Evolutionary conservation across 116 monocot genomes (phyloP), one percentile per base, ranked within the genome.

Genomic region (Zostera marina): DNA sequence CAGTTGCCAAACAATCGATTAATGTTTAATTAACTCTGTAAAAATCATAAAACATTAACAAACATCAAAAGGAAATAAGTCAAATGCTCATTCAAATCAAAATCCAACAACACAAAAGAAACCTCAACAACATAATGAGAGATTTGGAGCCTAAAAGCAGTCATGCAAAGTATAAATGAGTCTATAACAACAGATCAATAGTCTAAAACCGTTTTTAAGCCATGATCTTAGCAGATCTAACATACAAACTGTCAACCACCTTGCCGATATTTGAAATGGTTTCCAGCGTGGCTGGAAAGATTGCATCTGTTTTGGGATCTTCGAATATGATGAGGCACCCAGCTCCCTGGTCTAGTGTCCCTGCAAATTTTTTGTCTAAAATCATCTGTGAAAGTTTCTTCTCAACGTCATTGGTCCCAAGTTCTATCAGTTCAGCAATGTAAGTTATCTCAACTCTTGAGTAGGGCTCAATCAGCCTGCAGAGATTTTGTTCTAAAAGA

Each of bases 351-450:
- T 85, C 85, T 11, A 85, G 56, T 0, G 85, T 85, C 25, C 85
- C 85, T 10, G 85, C 85, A 61, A 85, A 85, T 63, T 85, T 85
- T 77, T 80, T 85, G 72, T 85, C 85, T 14, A 85, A 61, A 32
- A 85, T 85, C 80, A 85, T 74, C 74, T 85, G 85, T 1, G 80
- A 80, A 10, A 85, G 72, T 67, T 85, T 85, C 60, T 74, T 85
- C 69, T 85, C 85, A 40, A 85, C 85, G 47, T 80, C 77, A 22
- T 66, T 64, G 9, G 75, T 41, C 1, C 69, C 72, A 56, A 85
- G 71, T 54, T 79, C 85, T 23, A 80, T 85, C 72, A 80, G 71
- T 43, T 63, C 71, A 2, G 85, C 80, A 25, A 85, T 66, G 63
- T 80, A 80, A 15, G 62, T 55, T 9, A 85, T 80, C 72, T 80